Conservation (phyloP, 257 asterid genomes). For the Lithospermum erythrorhizon region DNA sequence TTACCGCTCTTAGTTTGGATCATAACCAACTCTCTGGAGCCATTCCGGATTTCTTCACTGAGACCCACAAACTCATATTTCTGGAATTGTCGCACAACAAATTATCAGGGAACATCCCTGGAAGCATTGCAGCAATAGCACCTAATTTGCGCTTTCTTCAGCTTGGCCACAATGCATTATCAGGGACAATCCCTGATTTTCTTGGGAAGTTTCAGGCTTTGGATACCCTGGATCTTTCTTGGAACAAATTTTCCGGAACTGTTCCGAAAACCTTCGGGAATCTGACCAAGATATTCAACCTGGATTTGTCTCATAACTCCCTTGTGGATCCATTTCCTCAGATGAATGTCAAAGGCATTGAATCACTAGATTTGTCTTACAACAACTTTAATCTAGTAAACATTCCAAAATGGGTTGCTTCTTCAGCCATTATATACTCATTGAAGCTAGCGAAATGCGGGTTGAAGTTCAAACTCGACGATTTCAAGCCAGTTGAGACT, state of each 20-base stretch:
- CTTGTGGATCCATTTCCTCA: slow-evolving; percentile 70
- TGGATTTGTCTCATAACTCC: slow-evolving; percentile 55
- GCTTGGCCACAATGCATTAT: slow-evolving; percentile 44
- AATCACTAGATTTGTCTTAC: slow-evolving; percentile 64
- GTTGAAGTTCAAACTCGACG: slow-evolving; percentile 52
- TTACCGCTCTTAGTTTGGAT: slow-evolving; percentile 24
- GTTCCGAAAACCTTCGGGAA: slow-evolving; percentile 59
- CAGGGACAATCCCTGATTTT: slow-evolving; percentile 61
- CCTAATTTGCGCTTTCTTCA: slow-evolving; percentile 21
- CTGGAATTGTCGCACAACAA: slow-evolving; percentile 13
- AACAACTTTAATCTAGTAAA: slow-evolving; percentile 51
- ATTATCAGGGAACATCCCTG: slow-evolving; percentile 28
- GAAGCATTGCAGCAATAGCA: too few relatives aligned
- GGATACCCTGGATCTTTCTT: slow-evolving; percentile 61
- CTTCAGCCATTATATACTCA: slow-evolving; percentile 55
- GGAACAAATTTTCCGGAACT: slow-evolving; percentile 47
- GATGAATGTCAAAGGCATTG: slow-evolving; percentile 58
- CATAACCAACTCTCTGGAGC: slow-evolving; percentile 42
- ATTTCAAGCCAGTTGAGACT: slow-evolving; percentile 57
- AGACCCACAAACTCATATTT: slow-evolving; percentile 19
- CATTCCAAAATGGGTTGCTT: slow-evolving; percentile 66
- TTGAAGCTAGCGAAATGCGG: slow-evolving; percentile 80
- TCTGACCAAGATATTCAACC: slow-evolving; percentile 72
- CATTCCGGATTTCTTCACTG: slow-evolving; percentile 43
- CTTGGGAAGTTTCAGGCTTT: slow-evolving; percentile 45